phyloP scores from a whole-genome alignment of 495 filamentous ascomycete genomes.

The Tuber aestivum region DNA sequence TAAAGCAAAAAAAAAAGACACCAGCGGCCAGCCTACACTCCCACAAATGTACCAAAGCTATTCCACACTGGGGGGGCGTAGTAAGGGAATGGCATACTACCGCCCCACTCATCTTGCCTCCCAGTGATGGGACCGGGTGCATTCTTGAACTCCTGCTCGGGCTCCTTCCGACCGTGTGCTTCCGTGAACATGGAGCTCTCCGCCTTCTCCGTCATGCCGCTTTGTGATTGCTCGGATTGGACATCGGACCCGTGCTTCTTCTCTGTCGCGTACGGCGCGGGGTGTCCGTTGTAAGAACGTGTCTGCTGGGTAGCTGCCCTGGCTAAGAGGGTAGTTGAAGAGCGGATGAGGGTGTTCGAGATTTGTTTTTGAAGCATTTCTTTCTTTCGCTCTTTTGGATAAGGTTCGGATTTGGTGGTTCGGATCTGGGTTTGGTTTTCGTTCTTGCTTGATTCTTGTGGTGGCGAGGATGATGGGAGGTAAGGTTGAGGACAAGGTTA shows the following conservation, averaged over 20 bases:
- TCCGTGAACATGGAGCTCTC: constrained; percentile 46
- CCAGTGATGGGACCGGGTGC: constrained; percentile 61
- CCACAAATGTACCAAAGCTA: constrained; percentile 19
- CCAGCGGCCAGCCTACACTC: constrained; percentile 3
- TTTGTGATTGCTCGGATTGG: constrained; percentile 43
- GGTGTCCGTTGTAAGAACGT: constrained; percentile 17
- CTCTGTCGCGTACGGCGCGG: constrained; percentile 27
- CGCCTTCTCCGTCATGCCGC: constrained; percentile 46
- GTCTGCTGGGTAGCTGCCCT: constrained; percentile 5
- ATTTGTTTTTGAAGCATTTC: background rate
- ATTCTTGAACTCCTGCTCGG: constrained; percentile 59
- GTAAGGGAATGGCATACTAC: constrained; percentile 44
- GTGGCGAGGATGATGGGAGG: background rate
- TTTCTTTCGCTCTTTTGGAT: background rate
- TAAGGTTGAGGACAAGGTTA: background rate
- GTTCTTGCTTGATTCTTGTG: background rate
- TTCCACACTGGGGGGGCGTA: constrained; percentile 10
- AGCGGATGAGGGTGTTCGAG: background rate
- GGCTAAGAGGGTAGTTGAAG: background rate
- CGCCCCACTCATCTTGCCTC: constrained; percentile 64
- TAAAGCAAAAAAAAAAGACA: background rate
- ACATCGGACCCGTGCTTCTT: constrained; percentile 47
- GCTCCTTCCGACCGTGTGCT: constrained; percentile 49
- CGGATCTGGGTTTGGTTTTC: background rate
- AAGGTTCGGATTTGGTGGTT: background rate